A percentile compares a stretch with the other conserved stretches of the same genome.
phyloP scores from a whole-genome alignment of 176 grass and related monocot genomes.

The Cenchrus fungigraminus region DNA sequence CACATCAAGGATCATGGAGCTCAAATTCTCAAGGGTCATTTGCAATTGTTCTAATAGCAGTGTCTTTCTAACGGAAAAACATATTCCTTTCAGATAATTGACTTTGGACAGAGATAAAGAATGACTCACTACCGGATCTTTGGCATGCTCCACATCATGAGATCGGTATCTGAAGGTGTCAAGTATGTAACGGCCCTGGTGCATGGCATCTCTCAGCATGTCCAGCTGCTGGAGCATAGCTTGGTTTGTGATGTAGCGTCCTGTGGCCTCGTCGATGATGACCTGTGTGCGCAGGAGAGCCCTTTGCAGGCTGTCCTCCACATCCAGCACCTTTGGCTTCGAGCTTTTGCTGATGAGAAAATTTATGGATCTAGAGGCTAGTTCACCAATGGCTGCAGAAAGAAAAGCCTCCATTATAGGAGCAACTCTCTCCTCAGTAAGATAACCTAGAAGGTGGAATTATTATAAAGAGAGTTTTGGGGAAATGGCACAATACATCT shows the following conservation, averaged over 20 bases:
- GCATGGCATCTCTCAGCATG: background rate
- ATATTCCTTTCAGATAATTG: background rate
- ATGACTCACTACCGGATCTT: background rate
- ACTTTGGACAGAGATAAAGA: background rate
- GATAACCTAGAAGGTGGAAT: background rate
- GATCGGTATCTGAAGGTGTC: slow-evolving; percentile 9
- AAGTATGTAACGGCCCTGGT: slow-evolving; percentile 9
- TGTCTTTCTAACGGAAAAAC: background rate
- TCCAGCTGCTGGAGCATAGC: background rate
- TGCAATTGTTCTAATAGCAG: background rate
- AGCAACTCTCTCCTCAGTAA: background rate
- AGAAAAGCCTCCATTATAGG: background rate
- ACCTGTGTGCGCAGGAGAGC: background rate
- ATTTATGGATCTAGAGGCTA: background rate
- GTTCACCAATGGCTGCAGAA: background rate
- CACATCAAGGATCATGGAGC: background rate
- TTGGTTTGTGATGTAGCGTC: slow-evolving; percentile 7
- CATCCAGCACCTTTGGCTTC: background rate
- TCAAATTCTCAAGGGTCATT: background rate
- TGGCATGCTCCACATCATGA: background rate
- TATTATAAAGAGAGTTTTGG: background rate
- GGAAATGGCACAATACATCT: background rate
- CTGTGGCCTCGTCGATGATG: background rate
- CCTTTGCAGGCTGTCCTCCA: background rate
- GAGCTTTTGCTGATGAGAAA: background rate